These are phyloP conservation scores for Ogataea degrootiae DNA, from an alignment of 805 yeast species.

Conservation along the genomic window DNA sequence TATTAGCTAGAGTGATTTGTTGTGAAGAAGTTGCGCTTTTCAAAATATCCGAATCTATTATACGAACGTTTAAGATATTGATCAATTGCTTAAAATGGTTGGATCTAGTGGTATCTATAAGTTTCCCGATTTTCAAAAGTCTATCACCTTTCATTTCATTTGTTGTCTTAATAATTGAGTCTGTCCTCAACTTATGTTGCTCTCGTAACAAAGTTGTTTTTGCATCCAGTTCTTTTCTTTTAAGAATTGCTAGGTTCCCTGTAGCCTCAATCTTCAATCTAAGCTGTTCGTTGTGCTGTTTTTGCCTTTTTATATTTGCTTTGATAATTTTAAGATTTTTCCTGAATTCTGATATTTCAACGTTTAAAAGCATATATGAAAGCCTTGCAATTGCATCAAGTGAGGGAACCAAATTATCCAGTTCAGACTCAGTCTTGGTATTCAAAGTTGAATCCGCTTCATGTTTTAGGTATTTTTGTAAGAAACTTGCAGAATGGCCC, in stretches of 20 bases:
- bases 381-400: constrained; percentile 24
- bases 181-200: constrained; percentile 1
- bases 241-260: not conserved
- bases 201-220: constrained; percentile 2
- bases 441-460: not conserved
- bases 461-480: constrained; percentile 12
- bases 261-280: constrained; percentile 2
- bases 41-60: not conserved
- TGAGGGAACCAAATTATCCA: constrained; percentile 17
- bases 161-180: not conserved
- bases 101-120: constrained; percentile 8
- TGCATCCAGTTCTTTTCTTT: not conserved
- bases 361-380: constrained; percentile 28
- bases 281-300: constrained; percentile 6
- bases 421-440: not conserved
- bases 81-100: constrained; percentile 16
- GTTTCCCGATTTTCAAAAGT: constrained; percentile 7
- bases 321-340: constrained; percentile 10
- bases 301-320: constrained; percentile 5
- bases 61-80: constrained; percentile 8
- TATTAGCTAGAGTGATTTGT: too few species aligned
- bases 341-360: constrained; percentile 20
- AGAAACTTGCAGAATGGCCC: constrained; percentile 16
- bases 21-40: too few species aligned
- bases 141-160: constrained; percentile 10